Conservation (phyloP, 1,284 basidiomycete genomes). For the Exsudoporus floridanus region DNA sequence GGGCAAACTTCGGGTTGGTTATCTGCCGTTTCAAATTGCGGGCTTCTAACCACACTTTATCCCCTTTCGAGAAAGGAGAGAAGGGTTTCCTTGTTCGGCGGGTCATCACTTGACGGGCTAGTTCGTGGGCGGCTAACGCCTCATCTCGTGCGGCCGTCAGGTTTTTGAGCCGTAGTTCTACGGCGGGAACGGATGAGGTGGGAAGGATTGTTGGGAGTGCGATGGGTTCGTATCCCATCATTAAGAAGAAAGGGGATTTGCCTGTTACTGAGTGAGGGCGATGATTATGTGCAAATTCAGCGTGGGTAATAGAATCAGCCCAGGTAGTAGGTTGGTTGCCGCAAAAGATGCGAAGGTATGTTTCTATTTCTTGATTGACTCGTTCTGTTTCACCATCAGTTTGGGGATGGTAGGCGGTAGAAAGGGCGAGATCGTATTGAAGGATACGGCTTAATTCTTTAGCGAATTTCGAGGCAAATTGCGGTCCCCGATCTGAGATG, state of each 20-base stretch:
- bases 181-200: background rate
- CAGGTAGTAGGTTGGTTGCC: background rate
- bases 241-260: background rate
- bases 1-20: background rate
- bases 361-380: background rate
- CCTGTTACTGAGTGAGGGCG: background rate
- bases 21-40: background rate
- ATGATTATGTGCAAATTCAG: background rate
- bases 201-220: background rate
- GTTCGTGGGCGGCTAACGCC: background rate
- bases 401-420: background rate
- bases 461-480: no score
- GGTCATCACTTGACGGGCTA: background rate
- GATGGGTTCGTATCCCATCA: background rate
- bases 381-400: background rate
- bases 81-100: accelerated
- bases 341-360: background rate
- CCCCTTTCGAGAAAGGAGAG: background rate
- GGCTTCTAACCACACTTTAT: background rate
- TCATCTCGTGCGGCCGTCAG: background rate
- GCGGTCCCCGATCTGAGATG: no score
- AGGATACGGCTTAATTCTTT: no score
- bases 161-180: background rate
- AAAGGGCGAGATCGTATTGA: no score
- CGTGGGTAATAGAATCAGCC: background rate